Base-by-base conservation (phyloP, 148 eudicot genomes). In the Polygonum maritimum region DNA sequence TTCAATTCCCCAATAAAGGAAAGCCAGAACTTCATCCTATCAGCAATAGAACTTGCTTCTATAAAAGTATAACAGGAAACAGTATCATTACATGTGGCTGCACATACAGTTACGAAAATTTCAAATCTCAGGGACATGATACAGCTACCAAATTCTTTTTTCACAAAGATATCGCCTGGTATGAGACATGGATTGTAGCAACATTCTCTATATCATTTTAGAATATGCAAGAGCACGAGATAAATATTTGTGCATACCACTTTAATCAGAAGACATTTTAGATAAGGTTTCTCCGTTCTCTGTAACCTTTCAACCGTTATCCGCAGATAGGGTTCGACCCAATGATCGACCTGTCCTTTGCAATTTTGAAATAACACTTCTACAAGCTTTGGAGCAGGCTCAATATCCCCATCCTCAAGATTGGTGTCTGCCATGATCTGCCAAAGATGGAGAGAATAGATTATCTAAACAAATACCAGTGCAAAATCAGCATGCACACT, bases 361-460 rank as follows among this genome's bases (percentile, higher is more conserved):
- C 99, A 95, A 80, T 89, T 90, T 77, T 92, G 96, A 74, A 95
- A 92, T 48, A 92, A 83, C 33, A 95, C 99, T 87, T 95, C 94
- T 40, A 95, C 87, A 75, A 95, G 99, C 89, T 95, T 95, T 60
- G 97, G 99, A 81, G 99, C 97, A 77, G 99, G 91, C 87, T 95
- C 99, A 76, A 95, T 92, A 81, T 95, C 99, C 69, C 87, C 84
- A 79, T 95, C 99, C 78, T 92, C 97, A 67, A 95, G 85, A 79
- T 92, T 95, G 72, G 87, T 87, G 83, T 95, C 96, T 71, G 84
- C 86, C 99, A 95, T 82, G 58, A 92, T 85, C 99, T 95, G 85
- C 72, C 13, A 72, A 10, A 40, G 51, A 72, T 47, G 52, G 74
- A 11, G n/a, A 33, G 71, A 65, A 33, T 65, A 65, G 19, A 19